Base-by-base conservation (phyloP, 768 basidiomycete genomes). In the Amanita jacksonii region DNA sequence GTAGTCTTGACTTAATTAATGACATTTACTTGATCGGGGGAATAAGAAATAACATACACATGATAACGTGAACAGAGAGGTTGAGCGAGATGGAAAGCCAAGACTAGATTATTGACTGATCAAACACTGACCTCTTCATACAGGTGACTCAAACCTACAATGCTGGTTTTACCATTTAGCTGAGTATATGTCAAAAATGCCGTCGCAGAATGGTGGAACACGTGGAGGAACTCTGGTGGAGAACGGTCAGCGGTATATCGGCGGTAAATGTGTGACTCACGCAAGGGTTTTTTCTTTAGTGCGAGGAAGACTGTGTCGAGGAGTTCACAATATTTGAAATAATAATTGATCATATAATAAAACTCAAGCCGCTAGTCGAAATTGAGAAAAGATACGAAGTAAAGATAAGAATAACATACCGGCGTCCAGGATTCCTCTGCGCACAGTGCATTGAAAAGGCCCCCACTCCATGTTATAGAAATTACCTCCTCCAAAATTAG, bases 331-430 rank as follows among this genome's bases (percentile, higher is more conserved):
- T 97, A 98, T 62, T 97, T 97, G 78, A 96, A 89, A 67, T 83
- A 92, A 69, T 98, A 99, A 71, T 99, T 99, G 72, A 97, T 73
- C 73, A 98, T 91, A 70, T 99, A 98, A 70, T 88, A 97, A 57
- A 92, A 84, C 67, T 97, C 86, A 62, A 97, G 72, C 61, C 76
- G 77, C 92, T 96, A 55, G 8, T 25, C 18, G 19, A 19, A 24
- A 15, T 43, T 27, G 49, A 35, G 41, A 20, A 20, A 45, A 23
- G 41, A 36, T 37, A 30, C 12, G 43, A 49, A 38, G 37, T 30
- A 51, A 31, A 38, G 37, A 46, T 35, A 22, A 18, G 19, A 43
- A 24, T 9, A 34, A 76, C 85, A 57, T 55, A 94, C 93, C 51
- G 81, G 70, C 32, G 94, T 93, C 90, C 90, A 99, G 43, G 91